A percentile compares a stretch with the other conserved stretches of the same genome.
phyloP scores from a whole-genome alignment of 345 rosid species.

The Eucalyptus pauciflora region DNA sequence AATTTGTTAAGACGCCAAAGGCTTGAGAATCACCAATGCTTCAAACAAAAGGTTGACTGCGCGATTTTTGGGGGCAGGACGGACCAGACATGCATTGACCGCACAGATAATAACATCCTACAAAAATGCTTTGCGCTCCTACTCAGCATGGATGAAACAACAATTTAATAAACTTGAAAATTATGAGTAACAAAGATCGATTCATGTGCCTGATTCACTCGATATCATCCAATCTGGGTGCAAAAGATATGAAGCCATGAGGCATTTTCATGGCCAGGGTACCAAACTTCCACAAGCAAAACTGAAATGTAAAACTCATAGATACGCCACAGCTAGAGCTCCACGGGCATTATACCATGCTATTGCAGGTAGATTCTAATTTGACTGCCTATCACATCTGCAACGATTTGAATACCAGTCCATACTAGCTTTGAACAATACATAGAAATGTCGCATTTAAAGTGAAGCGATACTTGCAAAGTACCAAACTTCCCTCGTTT shows the following conservation, averaged over 20 bases:
- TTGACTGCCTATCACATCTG: background rate
- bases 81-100: background rate
- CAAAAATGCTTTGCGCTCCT: background rate
- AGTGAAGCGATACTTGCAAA: background rate
- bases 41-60: background rate
- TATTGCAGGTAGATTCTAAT: background rate
- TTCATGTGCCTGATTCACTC: background rate
- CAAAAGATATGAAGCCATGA: background rate
- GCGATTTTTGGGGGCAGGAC: background rate
- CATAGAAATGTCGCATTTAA: background rate
- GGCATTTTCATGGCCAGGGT: background rate
- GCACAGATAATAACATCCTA: background rate
- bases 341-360: background rate
- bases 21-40: background rate
- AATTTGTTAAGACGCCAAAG: background rate
- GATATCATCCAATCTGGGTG: background rate
- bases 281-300: background rate
- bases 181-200: background rate
- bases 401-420: background rate
- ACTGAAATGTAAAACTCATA: background rate
- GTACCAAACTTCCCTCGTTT: background rate
- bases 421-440: background rate
- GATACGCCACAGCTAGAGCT: background rate
- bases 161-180: background rate
- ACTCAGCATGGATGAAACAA: background rate